phyloP scores from a whole-genome alignment of 2,329 filamentous ascomycete genomes.

The Pseudocercospora fuligena region DNA sequence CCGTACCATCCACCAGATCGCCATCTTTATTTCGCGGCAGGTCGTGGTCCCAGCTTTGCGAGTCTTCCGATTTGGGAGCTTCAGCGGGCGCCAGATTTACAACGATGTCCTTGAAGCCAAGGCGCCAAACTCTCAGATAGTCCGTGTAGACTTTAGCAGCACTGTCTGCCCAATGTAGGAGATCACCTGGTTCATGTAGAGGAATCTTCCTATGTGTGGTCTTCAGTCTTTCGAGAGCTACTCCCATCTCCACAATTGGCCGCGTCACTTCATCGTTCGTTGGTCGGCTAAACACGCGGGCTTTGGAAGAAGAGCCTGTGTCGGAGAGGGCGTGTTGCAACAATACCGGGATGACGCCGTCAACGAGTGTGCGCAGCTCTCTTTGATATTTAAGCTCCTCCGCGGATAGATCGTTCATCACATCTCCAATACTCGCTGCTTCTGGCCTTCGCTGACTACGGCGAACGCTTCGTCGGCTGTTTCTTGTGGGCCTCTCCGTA shows the following conservation, averaged over 20 bases:
- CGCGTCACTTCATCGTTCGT: slow-evolving; percentile 70
- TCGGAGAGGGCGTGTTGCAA: slow-evolving; percentile 81
- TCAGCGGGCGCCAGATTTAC: slow-evolving; percentile 85
- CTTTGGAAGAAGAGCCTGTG: slow-evolving; percentile 56
- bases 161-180: slow-evolving; percentile 81
- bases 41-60: slow-evolving; percentile 58
- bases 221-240: slow-evolving; percentile 83
- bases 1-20: slow-evolving; percentile 66
- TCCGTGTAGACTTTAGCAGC: slow-evolving; percentile 79
- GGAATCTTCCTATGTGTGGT: slow-evolving; percentile 81
- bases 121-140: slow-evolving; percentile 85
- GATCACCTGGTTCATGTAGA: slow-evolving; percentile 68
- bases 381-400: slow-evolving; percentile 89
- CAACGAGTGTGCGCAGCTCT: slow-evolving; percentile 89
- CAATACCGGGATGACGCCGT: slow-evolving; percentile 92
- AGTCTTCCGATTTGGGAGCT: slow-evolving; percentile 40
- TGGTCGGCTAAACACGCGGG: slow-evolving; percentile 35
- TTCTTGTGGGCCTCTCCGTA: slow-evolving; percentile 70
- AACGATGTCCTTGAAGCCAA: slow-evolving; percentile 92
- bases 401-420: slow-evolving; percentile 77
- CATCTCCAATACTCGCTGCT: slow-evolving; percentile 71
- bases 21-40: slow-evolving; percentile 64
- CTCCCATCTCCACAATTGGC: slow-evolving; percentile 92
- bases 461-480: slow-evolving; percentile 78
- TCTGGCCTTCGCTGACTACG: slow-evolving; percentile 69